A percentile compares a stretch with the other conserved stretches of the same genome.
These are phyloP conservation scores for Allomyces javanicus DNA, from an alignment of 192 early-diverging fungal species.

Conservation along the genomic window DNA sequence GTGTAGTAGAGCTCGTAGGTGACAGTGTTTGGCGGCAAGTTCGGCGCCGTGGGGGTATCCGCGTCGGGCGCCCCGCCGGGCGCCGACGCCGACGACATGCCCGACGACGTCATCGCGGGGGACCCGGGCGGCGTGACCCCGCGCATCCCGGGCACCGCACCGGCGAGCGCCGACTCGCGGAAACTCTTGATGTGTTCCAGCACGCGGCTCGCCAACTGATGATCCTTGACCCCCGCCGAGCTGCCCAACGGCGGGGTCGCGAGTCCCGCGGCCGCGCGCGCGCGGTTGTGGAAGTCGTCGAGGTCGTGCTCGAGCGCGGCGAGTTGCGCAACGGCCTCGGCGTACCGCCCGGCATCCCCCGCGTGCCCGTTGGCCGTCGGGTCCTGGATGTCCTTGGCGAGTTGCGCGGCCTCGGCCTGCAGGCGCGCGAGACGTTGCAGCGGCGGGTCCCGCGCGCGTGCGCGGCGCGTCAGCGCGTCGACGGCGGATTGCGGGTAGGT, in stretches of 20 bases:
- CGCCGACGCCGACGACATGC: background rate
- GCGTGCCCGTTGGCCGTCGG: background rate
- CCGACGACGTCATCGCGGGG: no score
- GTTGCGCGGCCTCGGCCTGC: background rate
- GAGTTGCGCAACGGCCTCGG: background rate
- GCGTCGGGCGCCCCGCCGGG: background rate
- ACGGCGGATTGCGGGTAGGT: background rate
- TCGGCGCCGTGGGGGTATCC: background rate
- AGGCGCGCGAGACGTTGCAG: background rate
- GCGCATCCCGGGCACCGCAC: no score
- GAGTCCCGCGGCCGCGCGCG: background rate
- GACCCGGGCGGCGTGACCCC: no score
- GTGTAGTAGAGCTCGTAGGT: background rate
- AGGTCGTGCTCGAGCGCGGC: background rate
- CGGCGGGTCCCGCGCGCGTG: background rate
- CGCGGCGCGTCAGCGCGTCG: background rate
- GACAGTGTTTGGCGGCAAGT: background rate
- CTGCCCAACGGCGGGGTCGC: background rate
- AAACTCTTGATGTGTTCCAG: no score
- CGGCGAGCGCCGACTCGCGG: no score
- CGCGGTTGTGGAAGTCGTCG: background rate
- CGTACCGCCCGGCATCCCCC: background rate
- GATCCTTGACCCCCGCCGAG: no score
- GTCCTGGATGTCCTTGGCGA: background rate
- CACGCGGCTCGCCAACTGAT: no score